Evolutionary conservation across 1,139 yeast species (phyloP).

Genomic region (Nematodospora anomalae): DNA sequence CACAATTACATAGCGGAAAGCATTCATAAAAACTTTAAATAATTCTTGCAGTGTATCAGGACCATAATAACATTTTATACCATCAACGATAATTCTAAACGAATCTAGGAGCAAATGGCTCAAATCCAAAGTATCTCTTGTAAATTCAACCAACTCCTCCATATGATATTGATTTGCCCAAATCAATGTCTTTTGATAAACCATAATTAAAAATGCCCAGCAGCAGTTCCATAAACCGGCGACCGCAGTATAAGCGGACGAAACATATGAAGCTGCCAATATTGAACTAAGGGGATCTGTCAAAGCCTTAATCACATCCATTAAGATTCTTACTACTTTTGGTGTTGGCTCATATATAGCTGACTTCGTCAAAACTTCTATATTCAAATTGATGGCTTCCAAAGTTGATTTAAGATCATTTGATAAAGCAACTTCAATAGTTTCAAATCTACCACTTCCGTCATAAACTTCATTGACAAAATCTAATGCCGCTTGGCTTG

Average conservation of each 20-base stretch:
- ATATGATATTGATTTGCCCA: constrained; percentile 73
- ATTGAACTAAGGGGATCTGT: constrained; percentile 66
- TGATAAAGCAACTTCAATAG: constrained; percentile 55
- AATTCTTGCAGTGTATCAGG: constrained; percentile 20
- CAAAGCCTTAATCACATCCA: constrained; percentile 68
- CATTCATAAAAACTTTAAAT: constrained; percentile 40
- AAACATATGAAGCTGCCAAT: constrained; percentile 19
- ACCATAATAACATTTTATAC: constrained; percentile 19
- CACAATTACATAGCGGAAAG: constrained; percentile 63
- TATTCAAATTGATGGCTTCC: constrained; percentile 46
- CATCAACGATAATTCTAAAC: constrained; percentile 53
- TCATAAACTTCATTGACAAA: constrained; percentile 77
- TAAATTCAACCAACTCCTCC: constrained; percentile 67
- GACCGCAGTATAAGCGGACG: constrained; percentile 16
- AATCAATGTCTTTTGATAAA: constrained; percentile 62
- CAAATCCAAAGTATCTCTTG: constrained; percentile 82
- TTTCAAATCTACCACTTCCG: constrained; percentile 63
- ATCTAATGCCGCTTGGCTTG: constrained; percentile 70
- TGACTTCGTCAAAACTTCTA: constrained; percentile 46
- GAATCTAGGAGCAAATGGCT: constrained; percentile 69
- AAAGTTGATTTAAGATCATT: constrained; percentile 46
- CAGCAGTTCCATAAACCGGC: constrained; percentile 59
- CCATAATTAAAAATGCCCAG: constrained; percentile 72
- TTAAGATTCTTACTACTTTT: constrained; percentile 67
- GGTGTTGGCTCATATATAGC: constrained; percentile 73